Base-by-base conservation (phyloP, 305 asterid genomes). In the Fraxinus xanthoxyloides region DNA sequence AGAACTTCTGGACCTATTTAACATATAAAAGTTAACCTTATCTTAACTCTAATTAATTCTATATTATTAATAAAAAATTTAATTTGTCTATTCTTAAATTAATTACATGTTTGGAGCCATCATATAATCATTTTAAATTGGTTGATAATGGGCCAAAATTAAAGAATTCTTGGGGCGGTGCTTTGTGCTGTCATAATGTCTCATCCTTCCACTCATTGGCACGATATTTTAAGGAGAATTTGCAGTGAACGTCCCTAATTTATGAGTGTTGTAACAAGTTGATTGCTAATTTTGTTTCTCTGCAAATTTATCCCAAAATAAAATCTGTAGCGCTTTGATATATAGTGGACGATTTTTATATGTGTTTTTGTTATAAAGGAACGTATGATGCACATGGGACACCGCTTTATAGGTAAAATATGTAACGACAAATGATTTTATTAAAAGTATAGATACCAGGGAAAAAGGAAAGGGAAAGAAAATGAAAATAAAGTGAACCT, bases 161-260 rank as follows among this genome's bases (percentile, higher is more conserved):
- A 36, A 78, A 36, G 26, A 63, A 24, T 38, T 63, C 15, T 4
- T 31, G 24, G 72, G 82, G 15, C 78, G 82, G 82, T n/a, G 75
- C 48, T 46, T 12, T 13, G 73, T 10, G 36, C 7, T 65, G 73
- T 24, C 73, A 65, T 19, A 19, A 21, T 12, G 36, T 63, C 51
- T 79, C 54, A 56, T 74, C 75, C 46, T 36, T 23, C 75, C 75
- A 59, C 63, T 75, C 23, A 74, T 59, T 74, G 46, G 69, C 23
- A 3, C 36, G 26, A 56, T 63, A 63, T 23, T 63, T 26, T 26
- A 28, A 3, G 19, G 7, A 28, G 28, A 2, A 59, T n/a, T 59
- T 59, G 69, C 4, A 24, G 34, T 63, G 34, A 7, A 24, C 32
- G 35, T 63, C 72, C 72, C 34, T 21, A 59, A 59, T 21, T 21